Percentiles rank a stretch among this genome's conserved stretches.
Conservation (phyloP, 192 early-diverging fungal genomes). For the Mortierella alpina region DNA sequence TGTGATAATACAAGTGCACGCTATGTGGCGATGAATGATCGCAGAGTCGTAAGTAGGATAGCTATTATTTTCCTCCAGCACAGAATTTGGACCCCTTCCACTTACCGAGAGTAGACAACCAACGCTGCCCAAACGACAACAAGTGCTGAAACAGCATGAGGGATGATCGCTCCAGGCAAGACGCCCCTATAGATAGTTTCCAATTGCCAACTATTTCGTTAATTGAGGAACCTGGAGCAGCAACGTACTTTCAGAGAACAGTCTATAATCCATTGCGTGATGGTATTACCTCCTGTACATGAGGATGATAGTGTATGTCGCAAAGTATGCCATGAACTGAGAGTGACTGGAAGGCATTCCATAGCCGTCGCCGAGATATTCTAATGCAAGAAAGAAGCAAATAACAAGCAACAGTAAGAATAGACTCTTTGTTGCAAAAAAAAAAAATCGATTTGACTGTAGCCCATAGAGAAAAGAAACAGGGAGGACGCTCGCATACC, state of each 20-base stretch:
- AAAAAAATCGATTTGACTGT: background rate
- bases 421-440: background rate
- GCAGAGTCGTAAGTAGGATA: background rate
- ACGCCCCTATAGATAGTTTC: background rate
- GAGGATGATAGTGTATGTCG: constrained; percentile 67
- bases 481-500: constrained; percentile 54
- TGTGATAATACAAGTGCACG: constrained; percentile 81
- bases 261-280: constrained; percentile 3
- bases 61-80: background rate
- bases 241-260: background rate
- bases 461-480: background rate
- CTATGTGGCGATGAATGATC: constrained; percentile 42
- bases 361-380: constrained; percentile 76
- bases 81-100: background rate
- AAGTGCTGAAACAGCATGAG: constrained; percentile 5
- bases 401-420: background rate
- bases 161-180: constrained; percentile 6
- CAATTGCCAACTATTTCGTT: no score
- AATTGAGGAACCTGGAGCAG: no score
- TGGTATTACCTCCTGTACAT: constrained; percentile 54
- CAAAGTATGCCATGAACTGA: constrained; percentile 85
- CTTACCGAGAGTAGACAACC: constrained; percentile 62
- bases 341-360: constrained; percentile 89
- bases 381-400: constrained; percentile 51
- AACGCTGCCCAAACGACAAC: constrained; percentile 40